Evolutionary conservation across 2,329 filamentous ascomycete species (phyloP), one percentile per base, ranked within the genome.

Genomic region (Diaporthe helianthi): DNA sequence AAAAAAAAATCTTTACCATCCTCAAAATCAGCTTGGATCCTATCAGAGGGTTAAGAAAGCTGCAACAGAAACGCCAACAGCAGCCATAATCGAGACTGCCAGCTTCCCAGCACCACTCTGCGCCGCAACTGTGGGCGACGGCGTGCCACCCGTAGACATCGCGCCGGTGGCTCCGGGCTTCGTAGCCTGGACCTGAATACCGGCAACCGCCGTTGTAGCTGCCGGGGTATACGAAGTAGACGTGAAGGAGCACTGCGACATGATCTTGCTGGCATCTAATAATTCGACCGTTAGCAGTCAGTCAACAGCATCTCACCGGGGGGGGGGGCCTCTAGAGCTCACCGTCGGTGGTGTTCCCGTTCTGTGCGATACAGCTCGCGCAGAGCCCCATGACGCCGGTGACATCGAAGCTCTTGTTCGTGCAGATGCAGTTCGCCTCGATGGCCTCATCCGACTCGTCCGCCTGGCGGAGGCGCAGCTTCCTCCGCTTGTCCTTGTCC

Each of bases 201-300:
- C 52, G 5, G 31, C 52, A 4, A 54, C 31, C 12, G 31, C 52
- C 3, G 29, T 54, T n/a, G 52, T 36, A 15, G 52, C 52, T 24
- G 31, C 31, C 15, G 52, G 52, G 3, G 52, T 54, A 12, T 54
- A 54, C 2, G 52, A 36, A 36, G 52, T 54, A 12, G 52, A 54
- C 22, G 52, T 54, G 31, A 54, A 54, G 6, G 52, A 54, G 52
- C 52, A 54, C 15, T 54, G 52, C 10, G 52, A 54, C 52, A 54
- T 54, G 52, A 54, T 54, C 52, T 54, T 54, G n/a, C 52, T 54
- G 52, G 52, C 52, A 54, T 54, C 52, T 54, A 44, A 54, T 5
- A 5, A 19, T 54, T 17, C 17, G 10, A 24, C 2, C 31, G 52
- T 54, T 10, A 54, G 31, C 52, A 12, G 12, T 17, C n/a, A 6